Evolutionary conservation across 2,329 filamentous ascomycete genomes (phyloP), one percentile per base, ranked within the genome.

Genomic region (Tolypocladium guangdongense): DNA sequence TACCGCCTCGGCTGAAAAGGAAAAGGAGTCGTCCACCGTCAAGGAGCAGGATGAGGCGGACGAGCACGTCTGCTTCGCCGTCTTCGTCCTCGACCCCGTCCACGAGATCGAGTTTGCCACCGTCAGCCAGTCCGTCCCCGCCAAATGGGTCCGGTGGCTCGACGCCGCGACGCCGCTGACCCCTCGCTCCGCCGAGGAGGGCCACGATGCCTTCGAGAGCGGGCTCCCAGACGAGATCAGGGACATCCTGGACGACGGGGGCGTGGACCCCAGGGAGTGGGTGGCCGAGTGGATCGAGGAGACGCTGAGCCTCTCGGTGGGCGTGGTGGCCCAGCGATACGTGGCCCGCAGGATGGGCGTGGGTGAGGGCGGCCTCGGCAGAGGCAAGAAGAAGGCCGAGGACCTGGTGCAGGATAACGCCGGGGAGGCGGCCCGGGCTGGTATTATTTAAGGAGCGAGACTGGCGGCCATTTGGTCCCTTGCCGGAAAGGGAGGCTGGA

Each of bases 271-370:
- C 0, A 80, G 93, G 54, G 93, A 99, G 69, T 99, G 93, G 93
- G 88, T 96, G 38, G 87, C 91, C 3, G 93, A 97, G 70, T 99
- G 93, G 93, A 80, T 99, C 48, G 92, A 97, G 72, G 92, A 97
- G 72, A 74, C 84, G 0, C 77, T 99, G 35, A 83, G 77, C 41
- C 74, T 97, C 49, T 81, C 84, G 4, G 81, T 95, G 0, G 92
- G 93, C 20, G 76, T 96, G 8, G 86, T 97, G 4, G 93, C 93
- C 2, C 93, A 99, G 77, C 79, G 91, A 58, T 99, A 99, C 66
- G 93, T 99, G 22, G 92, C 93, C 5, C 82, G 88, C 56, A 78
- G 93, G 54, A 99, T 99, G 93, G 92, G 93, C 14, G 92, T 99
- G 11, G 92, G 92, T 14, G 90, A 95, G 69, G 87, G 88, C 12